Evolutionary conservation across 192 early-diverging fungal species (phyloP), one percentile per base, ranked within the genome.

Genomic region (Lobosporangium transversale): DNA sequence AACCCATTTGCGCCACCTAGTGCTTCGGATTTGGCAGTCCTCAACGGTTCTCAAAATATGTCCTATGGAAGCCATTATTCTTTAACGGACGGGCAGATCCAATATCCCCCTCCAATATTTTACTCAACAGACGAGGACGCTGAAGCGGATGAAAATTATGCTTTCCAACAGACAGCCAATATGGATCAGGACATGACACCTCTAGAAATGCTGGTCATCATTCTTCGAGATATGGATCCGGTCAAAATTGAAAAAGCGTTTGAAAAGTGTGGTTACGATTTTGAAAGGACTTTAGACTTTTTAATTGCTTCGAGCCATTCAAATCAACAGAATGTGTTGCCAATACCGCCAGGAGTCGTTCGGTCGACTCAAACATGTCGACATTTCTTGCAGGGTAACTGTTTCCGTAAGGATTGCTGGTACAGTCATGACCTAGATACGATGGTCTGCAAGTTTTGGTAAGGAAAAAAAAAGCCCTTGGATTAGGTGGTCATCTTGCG

Each of bases 401-500:
- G 86, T 40, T 83, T 82, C 62, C 66, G 86, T 2, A 81, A 82
- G 51, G 86, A 87, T 62, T 87, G 86, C 37, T 83, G 83, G 81
- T 87, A 80, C 64, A 79, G 80, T 31, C 86, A 87, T 63, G 86
- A 87, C 53, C 40, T 84, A 37, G 78, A 85, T 30, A 66, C 69
- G 15, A 83, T 79, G 61, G 67, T 83, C n/a, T 87, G 86, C 56
- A 87, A 87, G 60, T 87, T 85, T 48, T 87, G 86, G 86, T 87
- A 80, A 80, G 79, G 14, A 20, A 23, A 27, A 20, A 11, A 27
- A 11, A 44, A 10, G 0, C 1, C 9, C 23, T 33, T 40, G 23
- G 14, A 17, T 51, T 31, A 1, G 31, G 32, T 52, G 32, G n/a
- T 61, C 27, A 31, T 64, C 1, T 4, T 3, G 27, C 10, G 3